Percentiles rank a stretch among this genome's conserved stretches.
Conservation (phyloP, 768 basidiomycete species). For the Boletus subparvulus region DNA sequence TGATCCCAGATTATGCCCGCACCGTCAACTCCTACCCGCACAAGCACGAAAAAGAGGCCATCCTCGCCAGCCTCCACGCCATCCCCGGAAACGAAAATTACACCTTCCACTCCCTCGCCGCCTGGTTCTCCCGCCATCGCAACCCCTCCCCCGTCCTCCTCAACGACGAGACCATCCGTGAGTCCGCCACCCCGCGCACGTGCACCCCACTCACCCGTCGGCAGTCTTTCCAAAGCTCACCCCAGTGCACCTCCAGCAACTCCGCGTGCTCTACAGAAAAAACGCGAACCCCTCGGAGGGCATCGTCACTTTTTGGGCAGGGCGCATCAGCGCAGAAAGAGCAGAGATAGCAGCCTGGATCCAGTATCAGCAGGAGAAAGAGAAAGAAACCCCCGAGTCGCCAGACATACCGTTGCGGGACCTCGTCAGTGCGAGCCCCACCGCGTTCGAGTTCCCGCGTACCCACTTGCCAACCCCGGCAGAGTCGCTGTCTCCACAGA, state of each 20-base stretch:
- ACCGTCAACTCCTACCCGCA: constrained; percentile 15
- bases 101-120: constrained; percentile 16
- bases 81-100: constrained; percentile 24
- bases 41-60: constrained; percentile 7
- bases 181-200: constrained; percentile 10
- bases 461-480: constrained; percentile 32
- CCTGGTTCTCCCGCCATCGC: constrained; percentile 28
- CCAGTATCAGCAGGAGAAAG: constrained; percentile 30
- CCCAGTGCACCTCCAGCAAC: constrained; percentile 21
- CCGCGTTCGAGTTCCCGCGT: constrained; percentile 2
- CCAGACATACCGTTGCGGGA: constrained; percentile 11
- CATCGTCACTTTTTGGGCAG: constrained; percentile 30
- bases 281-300: constrained; percentile 14
- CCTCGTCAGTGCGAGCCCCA: constrained; percentile 2
- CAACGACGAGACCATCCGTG: constrained; percentile 30
- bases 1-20: constrained; percentile 19
- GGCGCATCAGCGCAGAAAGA: constrained; percentile 17
- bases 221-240: constrained; percentile 31
- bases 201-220: constrained; percentile 1
- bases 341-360: constrained; percentile 27
- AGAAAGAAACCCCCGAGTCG: constrained; percentile 10
- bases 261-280: constrained; percentile 20
- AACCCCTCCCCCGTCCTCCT: background rate
- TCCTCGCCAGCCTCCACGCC: constrained; percentile 14
- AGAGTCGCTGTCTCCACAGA: constrained; percentile 15